Conservation (phyloP, 2,329 filamentous ascomycete species). For the Ophiocordyceps camponoti-floridani region DNA sequence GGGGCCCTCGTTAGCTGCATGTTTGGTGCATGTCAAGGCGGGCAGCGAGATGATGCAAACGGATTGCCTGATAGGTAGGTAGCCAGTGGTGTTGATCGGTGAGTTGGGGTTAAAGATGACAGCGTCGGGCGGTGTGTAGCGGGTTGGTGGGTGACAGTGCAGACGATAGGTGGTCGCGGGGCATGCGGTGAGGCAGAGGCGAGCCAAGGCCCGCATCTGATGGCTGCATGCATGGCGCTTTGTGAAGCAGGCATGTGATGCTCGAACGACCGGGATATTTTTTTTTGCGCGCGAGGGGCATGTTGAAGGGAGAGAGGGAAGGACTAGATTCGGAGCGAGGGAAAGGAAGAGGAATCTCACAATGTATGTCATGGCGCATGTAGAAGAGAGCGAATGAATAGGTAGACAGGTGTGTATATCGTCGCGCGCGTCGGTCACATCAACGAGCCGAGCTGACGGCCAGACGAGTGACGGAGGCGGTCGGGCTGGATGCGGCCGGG, state of each 20-base stretch:
- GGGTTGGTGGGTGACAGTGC: not conserved
- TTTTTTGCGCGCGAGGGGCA: not conserved
- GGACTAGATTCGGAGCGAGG: constrained; percentile 4
- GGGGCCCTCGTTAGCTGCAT: constrained; percentile 12
- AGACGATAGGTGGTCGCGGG: not conserved
- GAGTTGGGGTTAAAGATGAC: not conserved
- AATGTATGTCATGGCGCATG: constrained; percentile 22
- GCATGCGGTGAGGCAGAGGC: not conserved
- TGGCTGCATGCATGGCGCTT: constrained; percentile 4
- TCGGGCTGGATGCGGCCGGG: too few relatives aligned
- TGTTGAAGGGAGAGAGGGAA: too few relatives aligned
- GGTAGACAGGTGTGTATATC: too few relatives aligned
- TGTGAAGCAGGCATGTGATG: constrained; percentile 6
- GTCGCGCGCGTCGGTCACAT: too few relatives aligned
- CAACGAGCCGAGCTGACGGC: too few relatives aligned
- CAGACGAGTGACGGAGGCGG: too few relatives aligned
- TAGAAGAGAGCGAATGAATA: not conserved
- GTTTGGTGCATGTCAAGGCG: constrained; percentile 9
- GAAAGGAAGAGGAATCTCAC: constrained; percentile 10
- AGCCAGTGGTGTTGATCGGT: too few relatives aligned
- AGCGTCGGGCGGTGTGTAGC: not conserved
- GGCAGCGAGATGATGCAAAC: not conserved
- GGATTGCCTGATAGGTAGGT: not conserved
- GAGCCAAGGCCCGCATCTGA: not conserved
- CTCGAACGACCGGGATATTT: constrained; percentile 3